phyloP scores from a whole-genome alignment of 805 yeast genomes.

The Ogataea chonburiensis region DNA sequence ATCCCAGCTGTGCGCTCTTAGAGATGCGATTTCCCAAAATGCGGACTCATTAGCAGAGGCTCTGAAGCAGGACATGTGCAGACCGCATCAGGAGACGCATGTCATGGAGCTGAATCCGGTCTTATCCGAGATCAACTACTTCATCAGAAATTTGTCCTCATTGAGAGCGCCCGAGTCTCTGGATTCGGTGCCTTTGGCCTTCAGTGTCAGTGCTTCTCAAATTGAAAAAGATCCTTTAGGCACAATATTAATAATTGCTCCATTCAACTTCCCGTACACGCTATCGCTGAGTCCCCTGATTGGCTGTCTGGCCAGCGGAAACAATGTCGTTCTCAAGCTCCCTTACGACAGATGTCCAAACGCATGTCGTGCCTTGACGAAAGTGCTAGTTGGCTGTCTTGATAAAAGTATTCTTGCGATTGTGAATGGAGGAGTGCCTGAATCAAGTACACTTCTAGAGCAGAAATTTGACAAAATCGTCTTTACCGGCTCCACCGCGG shows the following conservation, averaged over 20 bases:
- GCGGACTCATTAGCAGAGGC: slow-evolving; percentile 56
- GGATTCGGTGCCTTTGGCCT: slow-evolving; percentile 36
- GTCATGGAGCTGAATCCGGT: slow-evolving; percentile 54
- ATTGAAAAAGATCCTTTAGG: slow-evolving; percentile 55
- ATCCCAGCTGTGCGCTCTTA: slow-evolving; percentile 64
- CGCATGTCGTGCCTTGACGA: slow-evolving; percentile 55
- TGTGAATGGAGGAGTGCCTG: slow-evolving; percentile 70
- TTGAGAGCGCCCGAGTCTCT: slow-evolving; percentile 58
- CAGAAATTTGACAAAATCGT: slow-evolving; percentile 77
- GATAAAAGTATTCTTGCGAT: slow-evolving; percentile 57
- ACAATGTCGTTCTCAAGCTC: slow-evolving; percentile 66
- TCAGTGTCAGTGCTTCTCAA: slow-evolving; percentile 22
- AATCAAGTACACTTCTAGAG: slow-evolving; percentile 54
- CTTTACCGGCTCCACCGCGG: slow-evolving; percentile 77
- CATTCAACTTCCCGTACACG: slow-evolving; percentile 77
- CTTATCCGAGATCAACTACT: slow-evolving; percentile 54
- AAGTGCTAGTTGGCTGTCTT: slow-evolving; percentile 50
- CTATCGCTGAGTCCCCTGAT: slow-evolving; percentile 64
- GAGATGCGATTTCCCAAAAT: slow-evolving; percentile 61
- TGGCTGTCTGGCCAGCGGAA: slow-evolving; percentile 86
- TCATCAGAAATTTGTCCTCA: slow-evolving; percentile 56
- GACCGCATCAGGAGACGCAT: slow-evolving; percentile 61
- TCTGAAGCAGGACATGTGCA: slow-evolving; percentile 62
- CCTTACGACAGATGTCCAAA: slow-evolving; percentile 73
- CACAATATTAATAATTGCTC: slow-evolving; percentile 66